A percentile compares a stretch with the other conserved stretches of the same genome.
phyloP scores from a whole-genome alignment of 2,329 filamentous ascomycete genomes.

The Bretziella fagacearum region DNA sequence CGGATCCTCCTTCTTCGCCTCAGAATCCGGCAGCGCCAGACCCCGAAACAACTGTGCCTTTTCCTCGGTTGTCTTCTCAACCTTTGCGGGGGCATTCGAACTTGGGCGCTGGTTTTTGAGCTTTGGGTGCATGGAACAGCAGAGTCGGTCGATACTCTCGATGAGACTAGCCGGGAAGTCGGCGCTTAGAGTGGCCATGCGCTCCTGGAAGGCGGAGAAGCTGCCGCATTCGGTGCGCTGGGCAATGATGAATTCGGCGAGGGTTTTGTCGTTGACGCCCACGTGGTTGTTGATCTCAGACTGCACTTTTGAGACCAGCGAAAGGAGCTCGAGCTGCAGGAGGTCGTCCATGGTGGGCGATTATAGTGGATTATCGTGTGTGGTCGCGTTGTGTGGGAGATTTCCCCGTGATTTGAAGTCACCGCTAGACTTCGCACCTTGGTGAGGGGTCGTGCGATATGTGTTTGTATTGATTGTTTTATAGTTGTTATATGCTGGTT shows the following conservation, averaged over 20 bases:
- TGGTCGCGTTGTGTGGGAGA: too few relatives aligned
- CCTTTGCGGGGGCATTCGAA: constrained; percentile 3
- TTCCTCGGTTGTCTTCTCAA: constrained; percentile 31
- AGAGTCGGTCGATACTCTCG: constrained; percentile 78
- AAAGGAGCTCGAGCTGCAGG: constrained; percentile 77
- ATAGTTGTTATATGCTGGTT: too few relatives aligned
- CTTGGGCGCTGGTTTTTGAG: constrained; percentile 26
- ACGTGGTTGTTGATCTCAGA: constrained; percentile 90
- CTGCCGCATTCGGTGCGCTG: constrained; percentile 62
- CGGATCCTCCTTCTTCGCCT: constrained; percentile 31
- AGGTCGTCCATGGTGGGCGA: constrained; percentile 62
- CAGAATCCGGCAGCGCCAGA: constrained; percentile 64
- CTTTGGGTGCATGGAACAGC: constrained; percentile 79
- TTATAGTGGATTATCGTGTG: too few relatives aligned
- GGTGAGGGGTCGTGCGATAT: too few relatives aligned
- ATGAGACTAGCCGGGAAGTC: constrained; percentile 74
- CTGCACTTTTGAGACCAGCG: constrained; percentile 85
- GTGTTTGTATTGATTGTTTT: too few relatives aligned
- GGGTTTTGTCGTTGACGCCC: constrained; percentile 79
- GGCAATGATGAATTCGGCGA: constrained; percentile 91
- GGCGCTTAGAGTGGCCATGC: constrained; percentile 58
- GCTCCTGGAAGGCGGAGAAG: constrained; percentile 56
- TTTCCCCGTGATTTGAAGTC: too few relatives aligned
- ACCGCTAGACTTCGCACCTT: too few relatives aligned
- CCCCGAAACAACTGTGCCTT: constrained; percentile 85